Conservation (phyloP, 305 asterid species). For the Rubia tinctorum region DNA sequence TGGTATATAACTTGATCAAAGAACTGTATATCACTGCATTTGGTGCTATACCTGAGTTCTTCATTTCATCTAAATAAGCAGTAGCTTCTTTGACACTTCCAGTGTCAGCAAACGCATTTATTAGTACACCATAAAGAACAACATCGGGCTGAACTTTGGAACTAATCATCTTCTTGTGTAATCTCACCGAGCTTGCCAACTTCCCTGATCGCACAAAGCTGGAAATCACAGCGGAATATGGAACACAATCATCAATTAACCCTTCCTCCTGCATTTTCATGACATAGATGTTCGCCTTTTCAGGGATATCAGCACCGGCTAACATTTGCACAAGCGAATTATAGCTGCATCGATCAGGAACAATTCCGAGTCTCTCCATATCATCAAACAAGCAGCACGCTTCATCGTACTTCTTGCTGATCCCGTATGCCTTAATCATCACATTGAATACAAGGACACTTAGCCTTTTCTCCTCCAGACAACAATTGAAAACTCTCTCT, state of each 20-base stretch:
- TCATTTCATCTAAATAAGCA: slow-evolving; percentile 45
- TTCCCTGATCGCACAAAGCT: slow-evolving; percentile 64
- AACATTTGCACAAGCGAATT: slow-evolving; percentile 80
- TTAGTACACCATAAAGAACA: slow-evolving; percentile 70
- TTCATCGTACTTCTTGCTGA: slow-evolving; percentile 59
- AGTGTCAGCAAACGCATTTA: slow-evolving; percentile 75
- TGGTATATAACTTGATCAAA: slow-evolving; percentile 80
- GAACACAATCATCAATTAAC: slow-evolving; percentile 66
- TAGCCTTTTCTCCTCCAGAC: slow-evolving; percentile 38
- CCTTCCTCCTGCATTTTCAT: slow-evolving; percentile 68
- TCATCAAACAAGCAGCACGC: slow-evolving; percentile 73
- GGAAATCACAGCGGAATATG: slow-evolving; percentile 76
- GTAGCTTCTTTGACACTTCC: slow-evolving; percentile 65
- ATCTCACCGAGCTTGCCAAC: slow-evolving; percentile 48
- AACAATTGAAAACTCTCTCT: slow-evolving; percentile 60
- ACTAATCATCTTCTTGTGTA: slow-evolving; percentile 63
- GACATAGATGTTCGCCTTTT: slow-evolving; percentile 53
- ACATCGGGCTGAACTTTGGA: slow-evolving; percentile 60
- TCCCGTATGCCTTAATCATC: slow-evolving; percentile 92
- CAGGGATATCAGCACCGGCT: slow-evolving; percentile 69
- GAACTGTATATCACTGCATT: slow-evolving; percentile 64
- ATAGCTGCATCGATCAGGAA: slow-evolving; percentile 80
- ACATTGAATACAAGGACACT: slow-evolving; percentile 70
- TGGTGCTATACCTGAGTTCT: slow-evolving; percentile 42
- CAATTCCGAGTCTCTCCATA: slow-evolving; percentile 52